Evolutionary conservation across 768 basidiomycete genomes (phyloP).

Genomic region (Termitomyces sp.): DNA sequence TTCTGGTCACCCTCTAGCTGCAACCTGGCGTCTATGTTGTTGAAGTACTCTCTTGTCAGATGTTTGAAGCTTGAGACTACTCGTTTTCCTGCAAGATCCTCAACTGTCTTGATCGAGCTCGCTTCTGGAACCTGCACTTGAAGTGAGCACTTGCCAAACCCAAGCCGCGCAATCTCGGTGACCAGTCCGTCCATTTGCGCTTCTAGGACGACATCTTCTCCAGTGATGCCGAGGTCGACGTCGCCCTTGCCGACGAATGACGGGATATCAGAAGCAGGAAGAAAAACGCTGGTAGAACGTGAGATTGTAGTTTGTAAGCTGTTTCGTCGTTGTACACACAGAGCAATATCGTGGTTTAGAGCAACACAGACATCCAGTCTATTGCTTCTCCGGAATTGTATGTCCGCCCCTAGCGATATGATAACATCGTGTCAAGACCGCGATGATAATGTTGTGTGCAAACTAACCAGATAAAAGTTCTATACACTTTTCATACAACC

Average conservation of each 20-base stretch:
- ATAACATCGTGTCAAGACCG: constrained; percentile 1
- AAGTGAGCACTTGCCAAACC: constrained; percentile 87
- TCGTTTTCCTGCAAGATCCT: constrained; percentile 84
- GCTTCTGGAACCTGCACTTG: constrained; percentile 88
- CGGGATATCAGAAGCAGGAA: constrained; percentile 95
- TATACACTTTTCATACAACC: constrained; percentile 88
- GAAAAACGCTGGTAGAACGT: constrained; percentile 69
- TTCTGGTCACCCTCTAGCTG: constrained; percentile 45
- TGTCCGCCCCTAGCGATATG: constrained; percentile 71
- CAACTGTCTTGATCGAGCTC: constrained; percentile 59
- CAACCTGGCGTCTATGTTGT: constrained; percentile 48
- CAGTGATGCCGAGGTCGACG: constrained; percentile 95
- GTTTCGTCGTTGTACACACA: constrained; percentile 51
- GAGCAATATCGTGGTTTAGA: constrained; percentile 86
- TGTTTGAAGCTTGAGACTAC: constrained; percentile 95
- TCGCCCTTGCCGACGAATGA: constrained; percentile 98
- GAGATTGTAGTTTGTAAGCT: neutral
- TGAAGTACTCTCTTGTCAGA: constrained; percentile 78
- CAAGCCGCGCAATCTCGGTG: constrained; percentile 75
- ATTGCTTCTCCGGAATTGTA: constrained; percentile 84
- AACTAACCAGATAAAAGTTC: constrained; percentile 72
- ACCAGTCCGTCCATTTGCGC: constrained; percentile 75
- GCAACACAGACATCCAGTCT: constrained; percentile 93
- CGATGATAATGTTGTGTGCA: neutral
- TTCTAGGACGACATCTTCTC: constrained; percentile 96